Percentiles rank a stretch among this genome's conserved stretches.
Conservation (phyloP, 2,329 filamentous ascomycete genomes). For the Diaporthe citri region DNA sequence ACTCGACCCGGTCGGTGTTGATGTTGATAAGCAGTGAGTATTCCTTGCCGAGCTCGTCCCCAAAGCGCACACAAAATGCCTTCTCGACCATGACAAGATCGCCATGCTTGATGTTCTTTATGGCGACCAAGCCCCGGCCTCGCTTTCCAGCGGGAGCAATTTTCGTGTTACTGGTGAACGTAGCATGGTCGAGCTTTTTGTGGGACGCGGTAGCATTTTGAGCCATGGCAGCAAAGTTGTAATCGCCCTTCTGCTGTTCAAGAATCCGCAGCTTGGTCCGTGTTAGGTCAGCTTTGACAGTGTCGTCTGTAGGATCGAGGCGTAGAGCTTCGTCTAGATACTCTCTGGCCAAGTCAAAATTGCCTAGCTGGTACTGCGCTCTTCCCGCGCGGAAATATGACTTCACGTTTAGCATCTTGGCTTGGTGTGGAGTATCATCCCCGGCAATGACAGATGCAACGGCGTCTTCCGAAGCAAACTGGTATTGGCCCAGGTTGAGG, state of each 20-base stretch:
- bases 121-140: constrained; percentile 58
- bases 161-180: constrained; percentile 50
- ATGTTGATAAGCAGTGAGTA: neutral
- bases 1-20: accelerated
- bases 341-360: constrained; percentile 45
- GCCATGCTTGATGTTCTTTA: constrained; percentile 51
- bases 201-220: constrained; percentile 39
- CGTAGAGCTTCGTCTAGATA: constrained; percentile 46
- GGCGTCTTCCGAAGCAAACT: neutral
- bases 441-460: constrained; percentile 1
- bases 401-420: neutral
- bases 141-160: constrained; percentile 48
- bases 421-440: neutral
- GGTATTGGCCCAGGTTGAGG: neutral
- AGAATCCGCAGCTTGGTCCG: constrained; percentile 41
- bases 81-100: constrained; percentile 58
- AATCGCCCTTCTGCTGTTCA: constrained; percentile 47
- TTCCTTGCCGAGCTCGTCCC: neutral
- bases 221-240: constrained; percentile 48
- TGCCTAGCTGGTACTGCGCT: constrained; percentile 51
- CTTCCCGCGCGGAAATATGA: constrained; percentile 51
- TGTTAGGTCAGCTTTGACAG: constrained; percentile 44
- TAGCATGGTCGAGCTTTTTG: constrained; percentile 50
- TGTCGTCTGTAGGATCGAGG: constrained; percentile 41
- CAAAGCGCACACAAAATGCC: constrained; percentile 41